Evolutionary conservation across 176 grass and related monocot genomes (phyloP), one percentile per base, ranked within the genome.

Genomic region (Oryza nivara): DNA sequence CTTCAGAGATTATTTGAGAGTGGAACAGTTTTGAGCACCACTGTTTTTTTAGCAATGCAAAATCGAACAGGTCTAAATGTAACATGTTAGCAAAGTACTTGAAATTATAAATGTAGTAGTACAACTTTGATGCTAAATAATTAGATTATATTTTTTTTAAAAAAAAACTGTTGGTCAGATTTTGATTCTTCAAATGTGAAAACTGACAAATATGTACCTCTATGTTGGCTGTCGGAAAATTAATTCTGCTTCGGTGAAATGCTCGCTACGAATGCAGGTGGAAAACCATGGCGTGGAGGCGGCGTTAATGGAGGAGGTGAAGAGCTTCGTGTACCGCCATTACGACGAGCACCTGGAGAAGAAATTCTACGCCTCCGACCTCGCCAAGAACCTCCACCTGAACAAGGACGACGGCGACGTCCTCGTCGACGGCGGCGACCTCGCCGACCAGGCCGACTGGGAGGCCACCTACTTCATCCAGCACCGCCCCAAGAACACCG

Each of bases 211-310:
- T 44, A 11, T 2, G 43, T 44, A 10, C 9, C 9, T 44, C 9
- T 44, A 44, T 10, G 9, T 44, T 44, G 9, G 43, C 9, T 44
- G 43, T 44, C 7, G 43, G 1, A 44, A 44, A 44, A 32, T 32
- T 32, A 44, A 44, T 44, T 44, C 9, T 44, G 43, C 9, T 44
- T 44, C 43, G 2, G 43, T 10, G 1, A 41, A 41, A 43, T 44
- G 43, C 43, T 44, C 43, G 43, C 43, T 44, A 44, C 43, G 43
- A 44, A 44, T 44, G 43, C 78, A 97, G 95, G 92, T 97, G 58
- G 89, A 94, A 43, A 91, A 88, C 86, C 95, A 97, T 32, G 95
- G 95, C 44, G 88, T 97, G 48, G 95, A 94, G 38, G 87, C 56
- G 35, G 38, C 25, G 40, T 68, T 94, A 38, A 92, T 94, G 92